Percentiles rank a stretch among this genome's conserved stretches.
Evolutionary conservation across 169 alveolate species (phyloP).

Genomic region (Plasmodium knowlesi): DNA sequence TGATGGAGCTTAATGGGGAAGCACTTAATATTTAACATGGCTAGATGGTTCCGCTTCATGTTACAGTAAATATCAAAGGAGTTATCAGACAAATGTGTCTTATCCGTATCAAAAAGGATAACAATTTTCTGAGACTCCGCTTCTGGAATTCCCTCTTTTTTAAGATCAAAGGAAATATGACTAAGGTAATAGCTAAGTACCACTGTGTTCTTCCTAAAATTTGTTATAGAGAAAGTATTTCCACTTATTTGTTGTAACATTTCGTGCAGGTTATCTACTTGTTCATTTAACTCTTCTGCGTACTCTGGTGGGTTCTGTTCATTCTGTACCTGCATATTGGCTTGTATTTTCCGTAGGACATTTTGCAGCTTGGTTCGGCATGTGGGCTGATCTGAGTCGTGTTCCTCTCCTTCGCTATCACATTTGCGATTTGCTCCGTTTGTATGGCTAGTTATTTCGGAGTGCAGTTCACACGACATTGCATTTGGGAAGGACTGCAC

Average conservation of each 20-base stretch:
- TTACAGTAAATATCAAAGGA: constrained; percentile 52
- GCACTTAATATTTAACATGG: constrained; percentile 30
- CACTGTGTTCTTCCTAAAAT: constrained; percentile 16
- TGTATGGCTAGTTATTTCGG: background rate
- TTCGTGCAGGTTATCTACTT: background rate
- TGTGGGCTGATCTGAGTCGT: background rate
- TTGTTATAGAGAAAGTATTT: background rate
- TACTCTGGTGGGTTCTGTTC: background rate
- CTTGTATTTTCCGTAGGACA: background rate
- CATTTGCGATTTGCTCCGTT: no score
- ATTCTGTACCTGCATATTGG: background rate
- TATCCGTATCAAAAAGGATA: constrained; percentile 18
- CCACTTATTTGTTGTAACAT: constrained; percentile 1
- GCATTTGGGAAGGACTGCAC: background rate
- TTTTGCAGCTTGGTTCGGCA: background rate
- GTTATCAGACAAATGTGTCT: background rate
- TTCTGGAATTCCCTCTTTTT: background rate
- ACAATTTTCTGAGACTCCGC: background rate
- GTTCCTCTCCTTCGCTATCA: no score
- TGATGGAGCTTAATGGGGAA: background rate
- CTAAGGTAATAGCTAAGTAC: constrained; percentile 7
- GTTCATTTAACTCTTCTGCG: background rate
- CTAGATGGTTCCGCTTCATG: constrained; percentile 43
- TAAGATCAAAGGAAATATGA: constrained; percentile 7
- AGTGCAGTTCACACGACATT: background rate